phyloP scores from a whole-genome alignment of 1,284 basidiomycete species.

The Heliocybe sulcata region DNA sequence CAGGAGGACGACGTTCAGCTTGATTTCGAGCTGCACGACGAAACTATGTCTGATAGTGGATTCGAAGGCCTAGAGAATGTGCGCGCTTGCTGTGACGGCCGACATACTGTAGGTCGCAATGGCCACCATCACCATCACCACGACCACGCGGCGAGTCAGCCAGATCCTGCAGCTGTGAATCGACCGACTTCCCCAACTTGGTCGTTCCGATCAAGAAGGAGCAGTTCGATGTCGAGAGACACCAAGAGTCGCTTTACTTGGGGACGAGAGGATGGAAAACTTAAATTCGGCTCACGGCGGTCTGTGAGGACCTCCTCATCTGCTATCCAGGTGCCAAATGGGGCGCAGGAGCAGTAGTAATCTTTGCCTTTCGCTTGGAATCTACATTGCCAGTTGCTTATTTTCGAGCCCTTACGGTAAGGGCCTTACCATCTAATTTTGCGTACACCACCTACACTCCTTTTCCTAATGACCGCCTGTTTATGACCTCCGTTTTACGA shows the following conservation, averaged over 20 bases:
- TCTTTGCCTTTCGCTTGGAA: conserved; percentile 1
- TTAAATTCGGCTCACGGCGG: conserved; percentile 59
- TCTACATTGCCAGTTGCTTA: background rate
- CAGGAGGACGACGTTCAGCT: conserved; percentile 63
- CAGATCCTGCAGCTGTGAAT: conserved; percentile 39
- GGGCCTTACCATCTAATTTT: conserved; percentile 7
- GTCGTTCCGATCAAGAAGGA: conserved; percentile 73
- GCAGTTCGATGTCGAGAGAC: conserved; percentile 60
- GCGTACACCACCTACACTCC: conserved; percentile 8
- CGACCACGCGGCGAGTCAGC: conserved; percentile 31
- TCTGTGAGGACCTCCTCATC: conserved; percentile 37
- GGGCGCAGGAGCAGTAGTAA: conserved; percentile 12
- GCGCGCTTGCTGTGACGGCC: conserved; percentile 90
- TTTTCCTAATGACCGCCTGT: conserved; percentile 10
- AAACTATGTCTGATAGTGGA: conserved; percentile 69
- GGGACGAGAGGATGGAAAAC: conserved; percentile 1
- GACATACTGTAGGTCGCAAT: conserved; percentile 69
- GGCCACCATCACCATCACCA: conserved; percentile 54
- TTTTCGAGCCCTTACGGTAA: conserved; percentile 7
- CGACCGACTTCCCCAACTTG: conserved; percentile 71
- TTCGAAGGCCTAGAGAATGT: conserved; percentile 96
- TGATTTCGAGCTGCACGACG: conserved; percentile 77
- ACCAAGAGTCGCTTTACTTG: conserved; percentile 55
- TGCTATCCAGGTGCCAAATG: conserved; percentile 21
- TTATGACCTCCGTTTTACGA: conserved; percentile 8